Evolutionary conservation across 768 basidiomycete genomes (phyloP), one percentile per base, ranked within the genome.

Genomic region (Lactifluus volemus): DNA sequence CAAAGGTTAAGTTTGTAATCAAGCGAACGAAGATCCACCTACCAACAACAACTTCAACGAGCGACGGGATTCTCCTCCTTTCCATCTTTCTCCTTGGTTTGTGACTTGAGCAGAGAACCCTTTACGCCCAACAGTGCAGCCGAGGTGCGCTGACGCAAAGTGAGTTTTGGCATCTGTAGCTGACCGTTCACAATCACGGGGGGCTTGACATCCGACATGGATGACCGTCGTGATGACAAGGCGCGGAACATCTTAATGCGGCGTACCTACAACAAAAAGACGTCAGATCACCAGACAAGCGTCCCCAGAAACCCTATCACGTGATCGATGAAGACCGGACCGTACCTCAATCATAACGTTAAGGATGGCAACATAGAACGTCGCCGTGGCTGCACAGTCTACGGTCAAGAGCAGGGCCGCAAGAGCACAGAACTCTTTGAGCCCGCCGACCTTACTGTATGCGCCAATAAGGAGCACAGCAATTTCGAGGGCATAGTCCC

Each of bases 281-380:
- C 17, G 25, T 29, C 53, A 14, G 57, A 49, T 51, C 52, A 59
- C 32, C 51, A 21, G 21, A 25, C 45, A 11, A 25, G 45, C 6
- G 44, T 32, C 55, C 64, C 60, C 60, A 29, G 25, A 65, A 53
- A 53, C 0, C n/a, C 14, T 25, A 25, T 36, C 49, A 59, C 53
- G 49, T 56, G 53, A 65, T n/a, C 25, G 14, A 14, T 7, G 1
- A 32, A 14, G 25, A 11, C 10, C 12, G 49, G 9, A 34, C 68
- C 79, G 57, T 57, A 92, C 92, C 80, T 99, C 96, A 63, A 98
- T 87, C 89, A 98, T 97, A 71, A 99, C 80, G n/a, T 84, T 86
- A 55, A 99, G 76, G 55, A 98, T 84, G 1, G 90, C 86, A 0
- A 90, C 81, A 70, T 96, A 88, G 74, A 97, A 96, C 0, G 92